Percentiles rank a stretch among this genome's conserved stretches.
These are phyloP conservation scores for Aegilops speltoides DNA, from an alignment of 176 grass and related monocot genomes.

Conservation along the genomic window DNA sequence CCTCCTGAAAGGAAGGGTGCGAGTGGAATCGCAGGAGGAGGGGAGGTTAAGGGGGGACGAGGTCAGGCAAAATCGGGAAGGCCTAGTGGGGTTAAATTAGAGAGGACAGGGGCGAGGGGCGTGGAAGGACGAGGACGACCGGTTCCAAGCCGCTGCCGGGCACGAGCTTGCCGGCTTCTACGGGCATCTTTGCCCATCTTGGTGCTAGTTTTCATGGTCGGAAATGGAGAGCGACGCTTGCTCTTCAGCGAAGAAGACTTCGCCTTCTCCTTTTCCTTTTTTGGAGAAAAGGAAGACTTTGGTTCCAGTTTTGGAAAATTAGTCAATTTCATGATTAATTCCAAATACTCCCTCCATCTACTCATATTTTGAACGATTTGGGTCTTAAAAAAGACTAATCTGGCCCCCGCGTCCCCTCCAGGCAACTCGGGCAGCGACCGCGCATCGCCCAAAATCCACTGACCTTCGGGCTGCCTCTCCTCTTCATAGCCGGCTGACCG, in stretches of 20 bases:
- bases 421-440: too few relatives aligned
- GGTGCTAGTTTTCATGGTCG: constrained; percentile 14
- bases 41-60: constrained; percentile 39
- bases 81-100: constrained; percentile 49
- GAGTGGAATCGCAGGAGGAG: constrained; percentile 39
- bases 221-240: constrained; percentile 27
- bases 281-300: neutral
- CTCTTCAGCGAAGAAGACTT: neutral
- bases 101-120: constrained; percentile 4
- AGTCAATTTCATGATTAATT: too few relatives aligned
- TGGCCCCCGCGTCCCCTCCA: too few relatives aligned
- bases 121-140: constrained; percentile 33
- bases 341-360: too few relatives aligned
- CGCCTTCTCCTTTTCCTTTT: neutral
- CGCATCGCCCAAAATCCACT: too few relatives aligned
- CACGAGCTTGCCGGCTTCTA: constrained; percentile 43
- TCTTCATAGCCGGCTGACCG: too few relatives aligned
- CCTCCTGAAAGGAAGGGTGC: constrained; percentile 38
- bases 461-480: too few relatives aligned
- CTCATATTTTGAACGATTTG: too few relatives aligned
- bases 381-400: too few relatives aligned
- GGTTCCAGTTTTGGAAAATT: neutral
- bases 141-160: constrained; percentile 32
- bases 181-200: constrained; percentile 42
- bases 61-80: constrained; percentile 19